phyloP scores from a whole-genome alignment of 148 eudicot species.

The Oxyria digyna region DNA sequence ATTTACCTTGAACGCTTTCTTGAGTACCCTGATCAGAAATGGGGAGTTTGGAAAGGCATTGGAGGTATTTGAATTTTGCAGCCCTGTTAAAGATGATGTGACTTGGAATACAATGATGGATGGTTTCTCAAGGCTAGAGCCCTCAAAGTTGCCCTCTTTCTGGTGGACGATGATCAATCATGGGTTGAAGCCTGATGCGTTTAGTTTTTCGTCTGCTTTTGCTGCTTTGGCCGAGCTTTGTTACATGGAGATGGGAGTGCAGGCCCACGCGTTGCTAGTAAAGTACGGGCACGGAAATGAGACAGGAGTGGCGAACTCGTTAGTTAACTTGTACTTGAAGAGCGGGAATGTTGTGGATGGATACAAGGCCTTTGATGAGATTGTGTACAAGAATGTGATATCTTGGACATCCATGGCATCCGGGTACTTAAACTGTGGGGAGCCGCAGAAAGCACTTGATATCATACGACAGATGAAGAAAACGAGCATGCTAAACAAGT shows the following conservation, averaged over 20 bases:
- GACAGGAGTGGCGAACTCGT: slow-evolving; percentile 52
- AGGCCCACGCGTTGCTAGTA: slow-evolving; percentile 44
- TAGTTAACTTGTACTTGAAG: slow-evolving; percentile 49
- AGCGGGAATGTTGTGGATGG: slow-evolving; percentile 28
- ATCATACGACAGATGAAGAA: slow-evolving; percentile 40
- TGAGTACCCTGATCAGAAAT: slow-evolving; percentile 37
- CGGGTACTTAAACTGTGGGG: slow-evolving; percentile 45
- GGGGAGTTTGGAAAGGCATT: slow-evolving; percentile 24
- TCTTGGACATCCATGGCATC: slow-evolving; percentile 63
- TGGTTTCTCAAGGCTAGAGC: slow-evolving; percentile 32
- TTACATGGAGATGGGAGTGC: slow-evolving; percentile 28
- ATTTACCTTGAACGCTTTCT: slow-evolving; percentile 33
- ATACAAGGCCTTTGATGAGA: slow-evolving; percentile 39
- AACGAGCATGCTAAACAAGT: slow-evolving; percentile 37
- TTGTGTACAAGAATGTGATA: slow-evolving; percentile 30
- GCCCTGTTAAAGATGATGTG: slow-evolving; percentile 30
- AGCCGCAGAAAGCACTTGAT: slow-evolving; percentile 37
- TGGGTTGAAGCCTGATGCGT: slow-evolving; percentile 46
- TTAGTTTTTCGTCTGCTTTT: slow-evolving; percentile 39
- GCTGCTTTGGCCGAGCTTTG: slow-evolving; percentile 31
- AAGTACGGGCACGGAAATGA: slow-evolving; percentile 54
- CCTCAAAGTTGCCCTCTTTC: slow-evolving; percentile 26
- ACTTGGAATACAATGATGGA: slow-evolving; percentile 62
- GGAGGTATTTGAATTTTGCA: slow-evolving; percentile 23
- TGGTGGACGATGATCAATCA: slow-evolving; percentile 41